Evolutionary conservation across 768 basidiomycete genomes (phyloP).

Genomic region (Phaffia australis): DNA sequence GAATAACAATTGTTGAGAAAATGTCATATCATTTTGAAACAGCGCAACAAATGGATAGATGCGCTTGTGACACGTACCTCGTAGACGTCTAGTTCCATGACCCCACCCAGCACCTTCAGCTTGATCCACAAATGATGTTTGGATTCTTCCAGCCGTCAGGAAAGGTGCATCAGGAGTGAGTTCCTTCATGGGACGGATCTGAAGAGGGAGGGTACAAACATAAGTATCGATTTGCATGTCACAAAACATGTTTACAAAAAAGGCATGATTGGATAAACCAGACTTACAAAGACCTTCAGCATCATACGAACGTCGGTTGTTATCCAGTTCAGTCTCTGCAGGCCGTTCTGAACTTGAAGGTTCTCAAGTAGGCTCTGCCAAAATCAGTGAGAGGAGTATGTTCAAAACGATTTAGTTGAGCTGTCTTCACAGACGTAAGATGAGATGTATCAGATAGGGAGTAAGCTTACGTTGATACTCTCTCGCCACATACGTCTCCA

Average conservation of each 20-base stretch:
- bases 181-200: constrained; percentile 29
- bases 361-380: constrained; percentile 50
- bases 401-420: constrained; percentile 14
- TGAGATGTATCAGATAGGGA: constrained; percentile 27
- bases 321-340: constrained; percentile 6
- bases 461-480: constrained; percentile 3
- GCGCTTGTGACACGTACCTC: constrained; percentile 40
- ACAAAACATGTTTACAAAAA: too few species aligned
- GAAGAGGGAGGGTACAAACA: constrained; percentile 3
- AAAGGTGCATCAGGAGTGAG: constrained; percentile 49
- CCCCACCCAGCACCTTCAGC: constrained; percentile 47
- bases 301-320: constrained; percentile 39
- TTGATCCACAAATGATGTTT: constrained; percentile 45
- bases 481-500: constrained; percentile 14
- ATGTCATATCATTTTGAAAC: not conserved
- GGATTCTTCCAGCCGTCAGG: constrained; percentile 45
- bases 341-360: constrained; percentile 7
- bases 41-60: not conserved
- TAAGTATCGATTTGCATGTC: not conserved
- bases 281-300: constrained; percentile 52
- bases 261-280: constrained; percentile 6
- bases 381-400: constrained; percentile 40
- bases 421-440: constrained; percentile 38
- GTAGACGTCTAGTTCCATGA: constrained; percentile 27
- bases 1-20: constrained; percentile 1